Percentiles rank a stretch among this genome's conserved stretches.
Conservation (phyloP, 192 early-diverging fungal genomes). For the Backusella mclennaniae region DNA sequence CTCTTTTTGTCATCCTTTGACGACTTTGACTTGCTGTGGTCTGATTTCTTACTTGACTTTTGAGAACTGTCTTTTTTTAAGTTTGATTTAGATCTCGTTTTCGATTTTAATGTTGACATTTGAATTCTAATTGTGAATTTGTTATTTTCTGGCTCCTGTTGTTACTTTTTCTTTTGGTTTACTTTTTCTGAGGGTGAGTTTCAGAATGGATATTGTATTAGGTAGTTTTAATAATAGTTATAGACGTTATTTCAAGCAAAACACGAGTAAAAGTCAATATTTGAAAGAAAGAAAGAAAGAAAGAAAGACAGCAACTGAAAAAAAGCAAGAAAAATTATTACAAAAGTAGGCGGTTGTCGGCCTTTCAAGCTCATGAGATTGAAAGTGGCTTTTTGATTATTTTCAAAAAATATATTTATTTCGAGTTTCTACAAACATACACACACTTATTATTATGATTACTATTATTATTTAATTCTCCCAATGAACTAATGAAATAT, state of each 20-base stretch:
- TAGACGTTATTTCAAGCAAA: too few species aligned
- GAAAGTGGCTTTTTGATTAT: not conserved
- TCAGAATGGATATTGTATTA: too few species aligned
- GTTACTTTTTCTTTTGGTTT: not conserved
- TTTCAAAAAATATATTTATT: conserved; percentile 1
- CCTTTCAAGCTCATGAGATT: not conserved
- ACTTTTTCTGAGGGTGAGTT: not conserved
- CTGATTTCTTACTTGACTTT: not conserved
- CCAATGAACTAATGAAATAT: conserved; percentile 17
- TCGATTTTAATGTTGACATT: not conserved
- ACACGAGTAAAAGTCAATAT: not conserved
- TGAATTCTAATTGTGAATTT: too few species aligned
- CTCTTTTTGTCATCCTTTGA: not conserved
- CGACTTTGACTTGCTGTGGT: not conserved
- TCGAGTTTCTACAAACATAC: not conserved
- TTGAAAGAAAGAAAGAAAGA: not conserved
- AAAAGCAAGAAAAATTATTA: too few species aligned
- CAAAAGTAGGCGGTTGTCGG: not conserved
- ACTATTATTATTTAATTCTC: conserved; percentile 5
- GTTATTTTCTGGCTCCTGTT: not conserved
- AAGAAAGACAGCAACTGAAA: too few species aligned
- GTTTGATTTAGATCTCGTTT: not conserved
- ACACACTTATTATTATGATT: not conserved
- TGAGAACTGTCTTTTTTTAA: not conserved
- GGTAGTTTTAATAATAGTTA: too few species aligned